Evolutionary conservation across 1,139 yeast species (phyloP).

Genomic region (Protomyces macrosporus): DNA sequence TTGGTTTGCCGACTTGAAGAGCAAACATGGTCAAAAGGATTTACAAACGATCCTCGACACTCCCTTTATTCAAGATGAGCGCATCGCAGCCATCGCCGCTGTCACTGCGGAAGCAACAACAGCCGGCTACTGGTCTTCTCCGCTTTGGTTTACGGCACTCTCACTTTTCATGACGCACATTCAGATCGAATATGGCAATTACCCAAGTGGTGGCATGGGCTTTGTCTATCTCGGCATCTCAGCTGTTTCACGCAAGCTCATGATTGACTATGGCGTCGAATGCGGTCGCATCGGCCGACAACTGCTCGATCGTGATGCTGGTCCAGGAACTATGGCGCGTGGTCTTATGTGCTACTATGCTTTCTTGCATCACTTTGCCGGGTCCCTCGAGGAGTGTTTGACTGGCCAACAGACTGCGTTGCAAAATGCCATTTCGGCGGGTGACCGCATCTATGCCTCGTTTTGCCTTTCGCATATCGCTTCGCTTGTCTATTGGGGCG

Average conservation of each 20-base stretch:
- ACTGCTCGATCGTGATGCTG: constrained; percentile 6
- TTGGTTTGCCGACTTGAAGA: constrained; percentile 19
- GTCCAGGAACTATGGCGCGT: constrained; percentile 24
- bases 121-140: constrained; percentile 25
- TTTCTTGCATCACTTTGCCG: constrained; percentile 25
- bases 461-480: constrained; percentile 15
- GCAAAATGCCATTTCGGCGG: constrained; percentile 26
- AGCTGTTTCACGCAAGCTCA: constrained; percentile 24
- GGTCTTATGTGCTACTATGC: constrained; percentile 21
- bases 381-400: not conserved
- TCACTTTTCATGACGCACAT: constrained; percentile 23
- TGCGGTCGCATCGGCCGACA: constrained; percentile 14
- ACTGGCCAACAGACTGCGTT: not conserved
- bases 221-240: constrained; percentile 28
- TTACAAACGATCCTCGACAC: constrained; percentile 25
- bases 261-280: constrained; percentile 26
- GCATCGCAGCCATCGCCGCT: not conserved
- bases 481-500: constrained; percentile 6
- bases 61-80: constrained; percentile 4
- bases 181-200: constrained; percentile 25
- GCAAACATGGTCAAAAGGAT: constrained; percentile 4
- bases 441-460: constrained; percentile 27
- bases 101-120: constrained; percentile 22
- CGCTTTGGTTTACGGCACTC: constrained; percentile 17
- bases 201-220: constrained; percentile 25